phyloP scores from a whole-genome alignment of 2,329 filamentous ascomycete genomes.

The Seiridium cupressi region DNA sequence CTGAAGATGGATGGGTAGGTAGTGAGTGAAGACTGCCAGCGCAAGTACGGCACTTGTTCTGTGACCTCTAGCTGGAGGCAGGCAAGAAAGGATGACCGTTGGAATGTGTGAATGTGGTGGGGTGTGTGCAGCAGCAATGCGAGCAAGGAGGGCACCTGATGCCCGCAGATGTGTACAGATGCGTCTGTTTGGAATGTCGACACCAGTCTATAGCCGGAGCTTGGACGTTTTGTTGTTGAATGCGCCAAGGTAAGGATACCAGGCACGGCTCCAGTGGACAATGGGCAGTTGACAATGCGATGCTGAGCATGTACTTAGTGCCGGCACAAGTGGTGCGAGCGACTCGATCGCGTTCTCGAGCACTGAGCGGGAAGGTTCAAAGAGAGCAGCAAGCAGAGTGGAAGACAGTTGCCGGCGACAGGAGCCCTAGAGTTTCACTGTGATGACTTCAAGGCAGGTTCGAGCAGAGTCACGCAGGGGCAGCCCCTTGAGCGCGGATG shows the following conservation, averaged over 20 bases:
- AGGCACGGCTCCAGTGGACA: neutral
- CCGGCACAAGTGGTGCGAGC: neutral
- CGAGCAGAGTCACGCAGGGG: slow-evolving; percentile 3
- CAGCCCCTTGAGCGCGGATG: neutral
- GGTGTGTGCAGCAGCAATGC: neutral
- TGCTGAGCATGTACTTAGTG: too few species aligned
- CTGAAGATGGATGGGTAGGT: neutral
- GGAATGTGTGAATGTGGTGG: neutral
- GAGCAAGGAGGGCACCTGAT: neutral
- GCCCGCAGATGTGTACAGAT: neutral
- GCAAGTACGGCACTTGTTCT: neutral
- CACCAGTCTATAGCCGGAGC: neutral
- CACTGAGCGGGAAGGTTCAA: too few species aligned
- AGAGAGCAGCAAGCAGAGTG: too few species aligned
- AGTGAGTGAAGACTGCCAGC: neutral
- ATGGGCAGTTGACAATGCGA: too few species aligned
- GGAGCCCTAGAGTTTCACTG: slow-evolving; percentile 1
- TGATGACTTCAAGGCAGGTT: neutral
- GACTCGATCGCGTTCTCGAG: neutral
- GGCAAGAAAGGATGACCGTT: neutral
- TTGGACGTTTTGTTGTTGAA: neutral
- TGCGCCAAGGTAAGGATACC: neutral
- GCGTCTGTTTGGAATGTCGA: neutral
- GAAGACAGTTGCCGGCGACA: neutral
- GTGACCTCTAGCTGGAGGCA: neutral